Evolutionary conservation across 345 rosid genomes (phyloP), one percentile per base, ranked within the genome.

Genomic region (Punica granatum): DNA sequence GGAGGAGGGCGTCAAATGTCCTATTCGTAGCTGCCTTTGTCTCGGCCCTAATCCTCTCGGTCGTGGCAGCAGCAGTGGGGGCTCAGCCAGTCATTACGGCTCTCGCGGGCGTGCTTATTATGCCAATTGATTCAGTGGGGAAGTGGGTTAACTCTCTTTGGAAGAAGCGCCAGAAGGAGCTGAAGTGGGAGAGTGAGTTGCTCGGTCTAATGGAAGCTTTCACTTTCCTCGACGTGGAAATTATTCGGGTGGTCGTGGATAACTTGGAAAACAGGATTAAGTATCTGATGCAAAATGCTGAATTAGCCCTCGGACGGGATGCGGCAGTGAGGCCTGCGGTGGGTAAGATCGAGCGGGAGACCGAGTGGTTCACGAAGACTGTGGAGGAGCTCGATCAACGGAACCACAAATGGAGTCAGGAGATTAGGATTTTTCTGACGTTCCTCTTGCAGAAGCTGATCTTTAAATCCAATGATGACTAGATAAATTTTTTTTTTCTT

Each of bases 51-150:
- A 82, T 89, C 46, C 77, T 90, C 77, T 87, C 98, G 0, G 96
- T 93, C 21, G 94, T 89, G 72, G 97, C 98, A 41, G 97, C 91
- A 35, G 88, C 96, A 1, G 69, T 89, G 46, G 78, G 92, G 31
- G 90, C 86, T 6, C 97, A 88, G 0, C 92, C 94, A 13, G 80
- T 90, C 10, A 76, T 85, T 11, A 79, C 76, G 2, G 95, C 97
- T 63, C 62, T 90, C 60, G 88, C 89, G 0, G 85, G 85, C 60
- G 98, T 86, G 13, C 48, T 93, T 67, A 67, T 90, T 15, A 85
- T 81, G 68, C 94, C 98, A 0, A 73, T 86, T 7, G 95, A 90
- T 34, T 75, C 95, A 0, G 74, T 80, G 21, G 97, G 98, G 12
- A 89, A 82, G 74, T 93, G 98, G 98, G 84, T 92, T 9, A 77